Conservation (phyloP, 2,329 filamentous ascomycete species). For the Emmonsiellopsis sp. region DNA sequence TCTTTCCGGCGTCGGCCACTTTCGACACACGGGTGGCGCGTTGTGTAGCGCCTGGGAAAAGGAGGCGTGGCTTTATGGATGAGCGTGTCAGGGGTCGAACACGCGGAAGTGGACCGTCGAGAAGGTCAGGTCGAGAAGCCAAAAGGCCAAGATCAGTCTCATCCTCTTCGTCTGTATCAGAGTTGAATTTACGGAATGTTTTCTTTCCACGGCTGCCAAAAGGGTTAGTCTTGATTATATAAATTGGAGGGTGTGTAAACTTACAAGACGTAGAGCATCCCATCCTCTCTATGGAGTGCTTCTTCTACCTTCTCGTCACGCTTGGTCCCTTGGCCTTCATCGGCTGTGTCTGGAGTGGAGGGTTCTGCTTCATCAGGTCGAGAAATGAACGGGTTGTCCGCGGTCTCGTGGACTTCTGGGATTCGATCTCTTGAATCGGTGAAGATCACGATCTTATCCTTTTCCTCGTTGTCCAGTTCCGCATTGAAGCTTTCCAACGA, state of each 20-base stretch:
- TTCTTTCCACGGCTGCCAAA: conserved; percentile 50
- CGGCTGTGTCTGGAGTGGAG: conserved; percentile 1
- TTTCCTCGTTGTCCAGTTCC: conserved; percentile 18
- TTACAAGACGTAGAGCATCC: conserved; percentile 54
- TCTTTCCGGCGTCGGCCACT: conserved; percentile 41
- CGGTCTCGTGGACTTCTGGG: conserved; percentile 41
- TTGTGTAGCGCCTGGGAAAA: conserved; percentile 44
- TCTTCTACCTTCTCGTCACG: conserved; percentile 39
- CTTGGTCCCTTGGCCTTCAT: conserved; percentile 16
- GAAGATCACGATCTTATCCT: conserved; percentile 46
- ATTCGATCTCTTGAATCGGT: conserved; percentile 55
- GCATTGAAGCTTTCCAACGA: conserved; percentile 36
- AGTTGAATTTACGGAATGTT: conserved; percentile 47
- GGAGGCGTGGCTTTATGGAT: conserved; percentile 49
- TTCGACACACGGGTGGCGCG: conserved; percentile 21
- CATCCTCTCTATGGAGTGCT: conserved; percentile 43
- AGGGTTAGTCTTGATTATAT: conserved; percentile 17
- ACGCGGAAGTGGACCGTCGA: conserved; percentile 21
- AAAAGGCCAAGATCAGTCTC: conserved; percentile 35
- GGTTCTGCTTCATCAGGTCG: conserved; percentile 23
- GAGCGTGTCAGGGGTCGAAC: conserved; percentile 47
- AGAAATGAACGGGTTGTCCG: conserved; percentile 48
- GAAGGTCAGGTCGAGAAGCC: conserved; percentile 28
- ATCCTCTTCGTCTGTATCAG: conserved; percentile 29
- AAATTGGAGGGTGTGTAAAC: conserved; percentile 21